Evolutionary conservation across 2,329 filamentous ascomycete species (phyloP).

Genomic region (Claviceps capensis): DNA sequence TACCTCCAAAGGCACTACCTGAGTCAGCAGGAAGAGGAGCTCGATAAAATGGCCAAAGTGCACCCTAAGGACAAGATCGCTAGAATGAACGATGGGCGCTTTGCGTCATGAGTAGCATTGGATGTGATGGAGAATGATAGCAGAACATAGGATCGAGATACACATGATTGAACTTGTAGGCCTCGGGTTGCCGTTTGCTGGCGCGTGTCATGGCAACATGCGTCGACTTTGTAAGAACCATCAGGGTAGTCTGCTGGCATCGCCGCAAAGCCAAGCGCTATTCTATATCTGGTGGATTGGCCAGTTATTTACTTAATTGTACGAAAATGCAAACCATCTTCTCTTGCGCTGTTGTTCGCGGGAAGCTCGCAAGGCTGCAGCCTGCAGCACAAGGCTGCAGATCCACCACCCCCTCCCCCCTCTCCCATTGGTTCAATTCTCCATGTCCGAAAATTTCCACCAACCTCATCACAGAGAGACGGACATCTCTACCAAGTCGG

Average conservation of each 20-base stretch:
- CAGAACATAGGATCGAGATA: background rate
- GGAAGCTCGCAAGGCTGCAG: background rate
- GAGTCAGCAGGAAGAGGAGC: slow-evolving; percentile 32
- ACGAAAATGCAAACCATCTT: background rate
- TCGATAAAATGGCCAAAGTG: slow-evolving; percentile 24
- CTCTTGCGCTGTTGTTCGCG: background rate
- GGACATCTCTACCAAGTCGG: background rate
- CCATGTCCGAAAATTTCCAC: slow-evolving; percentile 5
- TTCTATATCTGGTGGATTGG: slow-evolving; percentile 12
- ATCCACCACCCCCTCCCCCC: background rate
- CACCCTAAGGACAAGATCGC: slow-evolving; percentile 26
- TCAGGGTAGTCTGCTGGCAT: background rate
- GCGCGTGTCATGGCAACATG: background rate
- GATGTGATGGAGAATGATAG: background rate
- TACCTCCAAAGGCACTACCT: slow-evolving; percentile 71
- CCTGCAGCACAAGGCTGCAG: background rate
- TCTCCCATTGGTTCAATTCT: slow-evolving; percentile 4
- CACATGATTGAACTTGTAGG: background rate
- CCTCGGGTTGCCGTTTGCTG: background rate
- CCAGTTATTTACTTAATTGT: background rate
- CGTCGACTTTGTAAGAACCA: background rate
- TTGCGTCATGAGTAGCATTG: slow-evolving; percentile 14
- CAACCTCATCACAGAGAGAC: background rate
- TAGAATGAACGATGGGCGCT: slow-evolving; percentile 22
- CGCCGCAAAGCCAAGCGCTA: background rate